Evolutionary conservation across 257 asterid species (phyloP), one percentile per base, ranked within the genome.

Genomic region (Solanum gandarillasii): DNA sequence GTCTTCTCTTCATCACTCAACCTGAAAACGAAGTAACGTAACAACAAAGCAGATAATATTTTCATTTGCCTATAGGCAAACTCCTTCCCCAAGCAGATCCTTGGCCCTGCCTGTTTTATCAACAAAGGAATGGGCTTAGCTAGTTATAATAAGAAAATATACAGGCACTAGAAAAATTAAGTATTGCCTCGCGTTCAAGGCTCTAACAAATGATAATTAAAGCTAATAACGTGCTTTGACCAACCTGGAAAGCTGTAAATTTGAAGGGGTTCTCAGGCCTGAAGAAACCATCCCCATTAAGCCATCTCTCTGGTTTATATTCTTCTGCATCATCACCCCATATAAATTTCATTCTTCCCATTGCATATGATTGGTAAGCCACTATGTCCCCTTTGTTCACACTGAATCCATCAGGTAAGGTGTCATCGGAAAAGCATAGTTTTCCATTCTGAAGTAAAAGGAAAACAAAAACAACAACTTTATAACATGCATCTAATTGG

Each of bases 271-370:
- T 94, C 76, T 92, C 92, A 4, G 87, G 91, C 83, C 11, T 88
- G 91, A 92, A 93, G 90, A 87, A 79, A 7, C 93, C 94, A 55
- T 92, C 82, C 20, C 90, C 82, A 23, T 91, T 83, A 41, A 94
- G 93, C 97, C 97, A 93, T 90, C 97, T 93, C 52, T 93, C 91
- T 25, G 95, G 97, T 21, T 85, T 81, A 81, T 89, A 94, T 27
- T 90, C 91, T 82, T 90, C 91, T 36, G 94, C 95, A 68, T 94
- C 93, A 12, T 93, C 94, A 25, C 97, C 94, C 97, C 97, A 94
- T 52, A 93, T 85, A 74, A 88, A 91, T 46, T 87, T 41, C 97
- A 93, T 93, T 84, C 95, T 91, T 31, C 97, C 97, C 97, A 94
- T 94, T 72, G 97, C 94, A 89, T 93, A 94, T 0, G 97, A 90